Evolutionary conservation across 441 rosid genomes (phyloP).

Genomic region (Bruguiera hainesii): DNA sequence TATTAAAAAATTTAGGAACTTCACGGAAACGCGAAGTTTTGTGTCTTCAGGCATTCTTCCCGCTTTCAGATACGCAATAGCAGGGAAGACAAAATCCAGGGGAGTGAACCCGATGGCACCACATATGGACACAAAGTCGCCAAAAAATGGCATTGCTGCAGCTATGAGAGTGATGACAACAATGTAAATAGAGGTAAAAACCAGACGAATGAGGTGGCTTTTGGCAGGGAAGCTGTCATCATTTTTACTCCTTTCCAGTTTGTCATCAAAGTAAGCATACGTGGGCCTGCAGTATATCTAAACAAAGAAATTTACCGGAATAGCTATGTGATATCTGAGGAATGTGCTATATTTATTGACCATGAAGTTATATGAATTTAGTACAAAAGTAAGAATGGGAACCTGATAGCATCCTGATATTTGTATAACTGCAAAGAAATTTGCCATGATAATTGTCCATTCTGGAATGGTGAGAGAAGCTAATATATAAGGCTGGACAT

Average conservation of each 20-base stretch:
- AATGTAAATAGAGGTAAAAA: slow-evolving; percentile 37
- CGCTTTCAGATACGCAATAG: slow-evolving; percentile 40
- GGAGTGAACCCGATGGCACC: slow-evolving; percentile 57
- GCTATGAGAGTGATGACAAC: slow-evolving; percentile 32
- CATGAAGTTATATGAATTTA: background rate
- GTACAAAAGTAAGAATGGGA: background rate
- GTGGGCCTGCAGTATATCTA: slow-evolving; percentile 62
- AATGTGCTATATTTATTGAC: no score
- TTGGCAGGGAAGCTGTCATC: background rate
- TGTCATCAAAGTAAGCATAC: slow-evolving; percentile 42
- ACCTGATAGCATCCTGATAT: slow-evolving; percentile 58
- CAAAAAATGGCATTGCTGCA: slow-evolving; percentile 48
- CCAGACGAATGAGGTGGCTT: slow-evolving; percentile 27
- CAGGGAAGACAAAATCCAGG: slow-evolving; percentile 54
- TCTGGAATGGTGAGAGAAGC: slow-evolving; percentile 39
- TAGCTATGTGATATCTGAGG: no score
- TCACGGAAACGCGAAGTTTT: slow-evolving; percentile 18
- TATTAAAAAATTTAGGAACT: slow-evolving; percentile 31
- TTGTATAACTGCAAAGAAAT: slow-evolving; percentile 45
- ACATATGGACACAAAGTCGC: slow-evolving; percentile 51
- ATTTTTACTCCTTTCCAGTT: slow-evolving; percentile 1
- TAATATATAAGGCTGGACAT: slow-evolving; percentile 42
- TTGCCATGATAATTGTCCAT: slow-evolving; percentile 52
- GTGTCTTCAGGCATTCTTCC: slow-evolving; percentile 36
- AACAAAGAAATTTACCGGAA: background rate